Conservation (phyloP, 2,329 filamentous ascomycete species). For the Sordariomycetes sp. region DNA sequence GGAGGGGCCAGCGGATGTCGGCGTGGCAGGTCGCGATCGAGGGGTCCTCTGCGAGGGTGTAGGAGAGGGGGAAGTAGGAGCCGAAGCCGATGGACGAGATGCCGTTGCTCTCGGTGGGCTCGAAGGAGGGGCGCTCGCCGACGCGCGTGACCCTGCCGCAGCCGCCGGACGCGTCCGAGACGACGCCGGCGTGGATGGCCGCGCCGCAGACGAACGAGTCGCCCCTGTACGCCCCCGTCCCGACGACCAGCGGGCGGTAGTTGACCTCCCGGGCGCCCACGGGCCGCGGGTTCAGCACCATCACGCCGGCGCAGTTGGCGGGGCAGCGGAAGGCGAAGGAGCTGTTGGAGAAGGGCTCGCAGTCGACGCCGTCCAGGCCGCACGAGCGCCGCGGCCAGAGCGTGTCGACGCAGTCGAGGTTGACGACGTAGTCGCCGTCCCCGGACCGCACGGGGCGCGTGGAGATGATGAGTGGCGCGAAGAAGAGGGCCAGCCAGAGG, state of each 20-base stretch:
- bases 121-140: conserved; percentile 47
- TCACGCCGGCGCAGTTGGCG: conserved; percentile 43
- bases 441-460: neutral
- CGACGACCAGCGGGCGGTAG: conserved; percentile 29
- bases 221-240: conserved; percentile 45
- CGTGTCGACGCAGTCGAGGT: conserved; percentile 40
- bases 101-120: conserved; percentile 31
- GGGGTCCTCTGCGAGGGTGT: conserved; percentile 44
- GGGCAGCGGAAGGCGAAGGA: conserved; percentile 49
- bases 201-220: conserved; percentile 72
- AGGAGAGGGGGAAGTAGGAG: conserved; percentile 62
- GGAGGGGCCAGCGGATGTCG: conserved; percentile 35
- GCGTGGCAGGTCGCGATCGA: conserved; percentile 31
- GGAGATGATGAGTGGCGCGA: neutral
- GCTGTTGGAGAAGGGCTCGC: conserved; percentile 46
- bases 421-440: conserved; percentile 8
- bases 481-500: conserved; percentile 2
- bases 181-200: conserved; percentile 64
- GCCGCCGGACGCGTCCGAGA: conserved; percentile 55
- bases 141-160: conserved; percentile 59
- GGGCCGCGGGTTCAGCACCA: conserved; percentile 11
- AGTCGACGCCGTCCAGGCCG: conserved; percentile 46
- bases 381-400: conserved; percentile 45
- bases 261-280: conserved; percentile 6
- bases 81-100: conserved; percentile 18